Evolutionary conservation across 2,329 filamentous ascomycete genomes (phyloP), one percentile per base, ranked within the genome.

Genomic region (Pleoardoris graminearum): DNA sequence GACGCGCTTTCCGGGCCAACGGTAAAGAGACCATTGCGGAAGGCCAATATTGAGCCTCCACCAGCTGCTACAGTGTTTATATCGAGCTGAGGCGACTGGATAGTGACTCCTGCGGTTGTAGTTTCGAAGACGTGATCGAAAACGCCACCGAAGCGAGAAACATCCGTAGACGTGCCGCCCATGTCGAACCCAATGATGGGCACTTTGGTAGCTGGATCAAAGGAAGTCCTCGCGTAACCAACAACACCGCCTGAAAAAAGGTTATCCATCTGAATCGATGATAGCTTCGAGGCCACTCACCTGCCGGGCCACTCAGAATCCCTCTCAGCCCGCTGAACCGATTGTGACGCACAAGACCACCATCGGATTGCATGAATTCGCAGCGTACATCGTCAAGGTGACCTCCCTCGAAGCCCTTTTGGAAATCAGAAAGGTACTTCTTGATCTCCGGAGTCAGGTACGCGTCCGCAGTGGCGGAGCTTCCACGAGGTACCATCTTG

Each of bases 101-200:
- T 92, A 0, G 90, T 91, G 0, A 95, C 88, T 14, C 91, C 91
- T 0, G 91, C 91, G 0, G 90, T 94, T 1, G 89, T 93, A 0
- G 90, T 94, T 73, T 94, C 91, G 61, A 95, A 95, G 0, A 94
- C 89, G 65, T 96, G 91, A 62, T 96, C 91, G 62, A 93, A 91
- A 45, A 88, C 80, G 6, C 91, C 91, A 50, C 86, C 84, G 7
- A 91, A 96, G 29, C 91, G 80, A 19, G 88, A 92, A 8, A 95
- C 89, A 70, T 96, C 91, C 0, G 91, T 96, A 46, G 86, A 90
- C 0, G 91, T 96, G 12, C 91, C 91, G 35, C 90, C 90, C 91
- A 96, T 96, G 60, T 96, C 91, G 65, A 96, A 96, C 0, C 91
- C 91, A 64, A 96, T 95, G 3, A 96, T 87, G 0, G 90, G 90